phyloP scores from a whole-genome alignment of 2,329 filamentous ascomycete genomes.

The Colletotrichum endophyticum region DNA sequence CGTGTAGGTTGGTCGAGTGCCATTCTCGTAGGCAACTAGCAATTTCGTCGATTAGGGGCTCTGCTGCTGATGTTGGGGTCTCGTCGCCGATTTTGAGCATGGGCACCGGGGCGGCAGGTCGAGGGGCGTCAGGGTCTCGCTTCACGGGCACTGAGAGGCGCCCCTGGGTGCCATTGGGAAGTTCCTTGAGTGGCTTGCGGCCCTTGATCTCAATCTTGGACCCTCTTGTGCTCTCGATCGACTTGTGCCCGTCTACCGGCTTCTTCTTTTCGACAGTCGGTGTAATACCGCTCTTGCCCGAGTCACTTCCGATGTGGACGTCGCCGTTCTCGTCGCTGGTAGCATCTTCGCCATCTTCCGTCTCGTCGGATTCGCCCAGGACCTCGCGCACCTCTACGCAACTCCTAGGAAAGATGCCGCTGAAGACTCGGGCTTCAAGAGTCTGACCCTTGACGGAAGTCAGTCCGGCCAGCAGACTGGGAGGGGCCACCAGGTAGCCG shows the following conservation, averaged over 20 bases:
- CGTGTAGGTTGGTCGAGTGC: slow-evolving; percentile 97
- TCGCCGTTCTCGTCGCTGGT: slow-evolving; percentile 14
- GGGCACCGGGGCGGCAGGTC: slow-evolving; percentile 89
- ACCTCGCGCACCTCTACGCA: slow-evolving; percentile 96
- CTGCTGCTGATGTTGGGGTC: slow-evolving; percentile 85
- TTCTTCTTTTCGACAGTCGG: slow-evolving; percentile 40
- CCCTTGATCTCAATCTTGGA: slow-evolving; percentile 16
- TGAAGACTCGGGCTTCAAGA: slow-evolving; percentile 94
- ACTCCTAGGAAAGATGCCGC: slow-evolving; percentile 94
- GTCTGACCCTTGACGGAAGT: slow-evolving; percentile 92
- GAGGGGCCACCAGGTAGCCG: slow-evolving; percentile 93
- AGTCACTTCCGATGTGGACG: slow-evolving; percentile 45
- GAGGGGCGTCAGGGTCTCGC: slow-evolving; percentile 71
- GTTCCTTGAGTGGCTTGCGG: slow-evolving; percentile 31
- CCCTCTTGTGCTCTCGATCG: slow-evolving; percentile 22
- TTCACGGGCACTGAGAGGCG: slow-evolving; percentile 52
- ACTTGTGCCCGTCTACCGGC: slow-evolving; percentile 32
- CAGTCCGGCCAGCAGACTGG: slow-evolving; percentile 88
- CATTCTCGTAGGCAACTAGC: slow-evolving; percentile 96
- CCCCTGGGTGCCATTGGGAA: slow-evolving; percentile 43
- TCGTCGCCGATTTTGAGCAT: slow-evolving; percentile 99
- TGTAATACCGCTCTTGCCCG: slow-evolving; percentile 59
- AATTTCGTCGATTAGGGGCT: slow-evolving; percentile 96
- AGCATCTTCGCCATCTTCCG: slow-evolving; percentile 46
- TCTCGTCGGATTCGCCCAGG: slow-evolving; percentile 73